Percentiles rank a stretch among this genome's conserved stretches.
Conservation (phyloP, 345 rosid species). For the Noccaea bulbosa region DNA sequence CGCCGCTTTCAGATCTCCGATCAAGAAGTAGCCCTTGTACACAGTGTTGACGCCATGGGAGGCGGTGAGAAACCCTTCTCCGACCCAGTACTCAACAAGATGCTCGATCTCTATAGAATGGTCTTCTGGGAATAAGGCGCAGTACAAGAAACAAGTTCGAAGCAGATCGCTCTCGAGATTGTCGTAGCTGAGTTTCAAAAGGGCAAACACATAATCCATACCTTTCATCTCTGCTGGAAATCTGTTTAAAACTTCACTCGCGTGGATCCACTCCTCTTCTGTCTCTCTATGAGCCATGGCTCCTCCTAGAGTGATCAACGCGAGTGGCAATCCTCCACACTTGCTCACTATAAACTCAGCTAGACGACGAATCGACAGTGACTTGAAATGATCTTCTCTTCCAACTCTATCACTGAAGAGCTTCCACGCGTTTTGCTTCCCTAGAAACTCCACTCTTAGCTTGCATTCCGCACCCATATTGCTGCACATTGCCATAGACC, state of each 20-base stretch:
- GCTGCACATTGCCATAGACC: constrained; percentile 41
- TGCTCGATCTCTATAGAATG: constrained; percentile 47
- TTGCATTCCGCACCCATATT: constrained; percentile 31
- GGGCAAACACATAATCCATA: constrained; percentile 52
- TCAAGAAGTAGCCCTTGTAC: constrained; percentile 45
- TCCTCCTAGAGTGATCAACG: constrained; percentile 51
- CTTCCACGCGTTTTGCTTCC: constrained; percentile 38
- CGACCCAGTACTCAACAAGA: constrained; percentile 51
- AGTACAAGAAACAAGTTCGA: constrained; percentile 55
- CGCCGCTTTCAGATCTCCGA: constrained; percentile 45
- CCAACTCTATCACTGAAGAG: constrained; percentile 37
- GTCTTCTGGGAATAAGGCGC: constrained; percentile 53
- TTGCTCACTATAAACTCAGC: constrained; percentile 50
- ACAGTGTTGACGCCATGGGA: constrained; percentile 33
- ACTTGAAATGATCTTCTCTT: constrained; percentile 41
- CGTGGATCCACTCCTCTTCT: constrained; percentile 54
- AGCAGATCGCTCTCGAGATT: constrained; percentile 47
- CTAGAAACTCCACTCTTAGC: constrained; percentile 41
- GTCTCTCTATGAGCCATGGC: constrained; percentile 57
- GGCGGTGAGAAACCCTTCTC: constrained; percentile 48
- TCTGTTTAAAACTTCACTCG: constrained; percentile 43
- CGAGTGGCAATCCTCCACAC: constrained; percentile 59
- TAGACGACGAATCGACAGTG: constrained; percentile 30
- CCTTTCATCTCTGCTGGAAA: constrained; percentile 50
- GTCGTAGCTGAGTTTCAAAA: constrained; percentile 53